These are phyloP conservation scores for Anthracocystis panici-leucophaei DNA, from an alignment of 1,284 basidiomycete species.

Conservation along the genomic window DNA sequence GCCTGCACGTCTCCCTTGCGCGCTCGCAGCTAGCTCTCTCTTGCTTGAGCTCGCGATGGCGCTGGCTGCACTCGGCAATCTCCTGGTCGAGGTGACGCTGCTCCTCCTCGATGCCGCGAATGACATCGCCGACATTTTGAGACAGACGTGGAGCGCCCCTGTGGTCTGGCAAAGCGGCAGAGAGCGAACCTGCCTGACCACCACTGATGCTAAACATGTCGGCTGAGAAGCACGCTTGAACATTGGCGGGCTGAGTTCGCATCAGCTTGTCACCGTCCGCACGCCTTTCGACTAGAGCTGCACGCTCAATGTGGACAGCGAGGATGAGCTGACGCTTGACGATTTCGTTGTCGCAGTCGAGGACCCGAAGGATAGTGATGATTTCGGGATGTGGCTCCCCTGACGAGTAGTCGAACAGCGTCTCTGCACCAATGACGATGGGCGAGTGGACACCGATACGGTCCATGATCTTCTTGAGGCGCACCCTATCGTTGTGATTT, in stretches of 20 bases:
- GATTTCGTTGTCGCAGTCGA: conserved; percentile 82
- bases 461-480: conserved; percentile 71
- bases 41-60: conserved; percentile 16
- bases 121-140: conserved; percentile 56
- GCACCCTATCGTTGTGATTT: conserved; percentile 77
- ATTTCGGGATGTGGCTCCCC: conserved; percentile 75
- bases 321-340: conserved; percentile 87
- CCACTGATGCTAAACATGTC: conserved; percentile 63
- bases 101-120: conserved; percentile 47
- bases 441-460: conserved; percentile 33
- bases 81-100: conserved; percentile 30
- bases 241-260: conserved; percentile 63
- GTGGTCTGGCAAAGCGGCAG: conserved; percentile 68
- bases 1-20: conserved; percentile 13
- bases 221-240: conserved; percentile 62
- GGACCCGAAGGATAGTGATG: conserved; percentile 83
- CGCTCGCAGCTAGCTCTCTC: conserved; percentile 31
- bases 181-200: conserved; percentile 44
- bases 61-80: conserved; percentile 19
- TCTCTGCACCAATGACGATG: conserved; percentile 72
- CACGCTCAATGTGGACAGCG: conserved; percentile 78
- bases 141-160: conserved; percentile 67
- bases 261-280: conserved; percentile 64
- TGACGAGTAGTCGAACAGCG: conserved; percentile 64
- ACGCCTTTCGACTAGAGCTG: conserved; percentile 74